Conservation (phyloP, 2,329 filamentous ascomycete species). For the Cytospora paraplurivora region DNA sequence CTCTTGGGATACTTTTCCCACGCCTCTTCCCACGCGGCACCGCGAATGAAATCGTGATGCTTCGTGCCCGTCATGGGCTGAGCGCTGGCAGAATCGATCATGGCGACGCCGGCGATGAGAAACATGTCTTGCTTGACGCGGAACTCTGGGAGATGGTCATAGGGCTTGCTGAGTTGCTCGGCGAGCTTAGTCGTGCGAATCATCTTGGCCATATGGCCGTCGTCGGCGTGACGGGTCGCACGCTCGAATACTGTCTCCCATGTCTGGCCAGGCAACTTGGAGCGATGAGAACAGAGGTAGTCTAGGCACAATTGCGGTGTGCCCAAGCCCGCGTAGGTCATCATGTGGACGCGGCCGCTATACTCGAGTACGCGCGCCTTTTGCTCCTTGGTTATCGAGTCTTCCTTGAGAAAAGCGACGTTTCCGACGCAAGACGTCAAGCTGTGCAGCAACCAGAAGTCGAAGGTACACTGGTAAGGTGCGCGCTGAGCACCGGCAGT, state of each 20-base stretch:
- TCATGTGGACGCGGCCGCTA: constrained; percentile 14
- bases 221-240: constrained; percentile 9
- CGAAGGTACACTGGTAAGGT: constrained; percentile 16
- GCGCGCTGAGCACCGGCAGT: constrained; percentile 10
- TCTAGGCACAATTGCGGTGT: constrained; percentile 6
- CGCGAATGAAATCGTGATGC: constrained; percentile 14
- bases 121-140: constrained; percentile 15
- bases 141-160: constrained; percentile 15
- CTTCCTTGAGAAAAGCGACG: constrained; percentile 6
- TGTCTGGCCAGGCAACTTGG: constrained; percentile 10
- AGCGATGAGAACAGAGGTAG: constrained; percentile 14
- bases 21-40: constrained; percentile 14
- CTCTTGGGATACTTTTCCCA: constrained; percentile 17
- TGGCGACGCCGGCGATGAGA: constrained; percentile 12
- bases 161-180: constrained; percentile 6
- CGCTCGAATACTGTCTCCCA: constrained; percentile 15
- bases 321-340: constrained; percentile 14
- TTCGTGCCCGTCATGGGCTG: constrained; percentile 15
- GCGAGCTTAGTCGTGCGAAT: constrained; percentile 12
- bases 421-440: constrained; percentile 10
- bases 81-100: constrained; percentile 15
- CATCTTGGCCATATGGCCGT: constrained; percentile 18
- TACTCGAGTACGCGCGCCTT: constrained; percentile 16
- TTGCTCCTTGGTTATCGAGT: constrained; percentile 14
- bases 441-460: constrained; percentile 16